A percentile compares a stretch with the other conserved stretches of the same genome.
These are phyloP conservation scores for Oxytropis ochrocephala DNA, from an alignment of 306 rosid genomes.

Conservation along the genomic window DNA sequence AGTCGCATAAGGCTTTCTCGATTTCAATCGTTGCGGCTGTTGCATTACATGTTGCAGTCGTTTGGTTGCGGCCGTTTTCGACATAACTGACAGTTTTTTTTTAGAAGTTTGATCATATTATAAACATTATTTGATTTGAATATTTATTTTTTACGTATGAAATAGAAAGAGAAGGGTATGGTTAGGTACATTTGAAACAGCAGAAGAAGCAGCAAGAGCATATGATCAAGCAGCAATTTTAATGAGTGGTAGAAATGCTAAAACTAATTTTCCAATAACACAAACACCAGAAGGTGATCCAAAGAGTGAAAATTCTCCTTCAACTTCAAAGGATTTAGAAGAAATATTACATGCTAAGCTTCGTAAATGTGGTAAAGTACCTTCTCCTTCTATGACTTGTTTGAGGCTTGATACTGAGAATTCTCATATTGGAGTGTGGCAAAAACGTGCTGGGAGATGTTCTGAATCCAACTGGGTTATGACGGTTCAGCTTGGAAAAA, in stretches of 20 bases:
- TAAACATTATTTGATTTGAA: background rate
- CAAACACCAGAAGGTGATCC: conserved; percentile 35
- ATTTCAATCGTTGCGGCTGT: too few species aligned
- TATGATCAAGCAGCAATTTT: conserved; percentile 95
- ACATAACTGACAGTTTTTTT: too few species aligned
- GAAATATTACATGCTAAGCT: conserved; percentile 83
- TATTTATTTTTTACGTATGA: background rate
- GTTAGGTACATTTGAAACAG: conserved; percentile 97
- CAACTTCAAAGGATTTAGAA: conserved; percentile 41
- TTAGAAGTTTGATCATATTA: too few species aligned
- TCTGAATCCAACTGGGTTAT: conserved; percentile 76
- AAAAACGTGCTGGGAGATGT: conserved; percentile 61
- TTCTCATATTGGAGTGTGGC: conserved; percentile 89
- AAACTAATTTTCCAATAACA: conserved; percentile 74
- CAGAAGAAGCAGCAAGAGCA: conserved; percentile 94
- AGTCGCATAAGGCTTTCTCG: too few species aligned
- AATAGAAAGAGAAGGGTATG: conserved; percentile 95
- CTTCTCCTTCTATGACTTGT: conserved; percentile 87
- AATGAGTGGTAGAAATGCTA: conserved; percentile 93
- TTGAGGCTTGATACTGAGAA: conserved; percentile 82
- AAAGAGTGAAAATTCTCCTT: conserved; percentile 1
- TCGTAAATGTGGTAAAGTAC: conserved; percentile 56
- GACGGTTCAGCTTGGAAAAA: conserved; percentile 58
- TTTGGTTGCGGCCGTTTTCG: too few species aligned
- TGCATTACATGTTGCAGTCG: too few species aligned